Percentiles rank a stretch among this genome's conserved stretches.
Evolutionary conservation across 768 basidiomycete species (phyloP).

Genomic region (Calocybe gangraenosa): DNA sequence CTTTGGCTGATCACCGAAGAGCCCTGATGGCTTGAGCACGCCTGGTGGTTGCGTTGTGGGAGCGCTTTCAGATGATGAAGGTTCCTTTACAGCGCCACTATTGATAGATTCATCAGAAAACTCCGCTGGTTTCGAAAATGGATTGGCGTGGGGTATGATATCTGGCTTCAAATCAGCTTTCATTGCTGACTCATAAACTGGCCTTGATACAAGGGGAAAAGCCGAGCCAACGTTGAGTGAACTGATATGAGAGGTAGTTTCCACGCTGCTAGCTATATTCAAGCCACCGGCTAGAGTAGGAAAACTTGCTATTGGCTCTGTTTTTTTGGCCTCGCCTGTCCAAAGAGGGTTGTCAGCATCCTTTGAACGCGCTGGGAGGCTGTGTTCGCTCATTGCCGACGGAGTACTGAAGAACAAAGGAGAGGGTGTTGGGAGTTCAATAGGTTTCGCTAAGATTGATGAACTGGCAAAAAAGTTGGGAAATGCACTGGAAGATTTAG

Average conservation of each 20-base stretch:
- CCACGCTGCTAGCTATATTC: neutral
- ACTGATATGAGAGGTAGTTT: neutral
- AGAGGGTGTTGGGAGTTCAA: constrained; percentile 23
- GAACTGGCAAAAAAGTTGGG: constrained; percentile 68
- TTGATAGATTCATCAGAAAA: neutral
- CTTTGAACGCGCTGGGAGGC: constrained; percentile 25
- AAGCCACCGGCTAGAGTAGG: constrained; percentile 10
- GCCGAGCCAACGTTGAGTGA: neutral
- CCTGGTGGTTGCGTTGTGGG: neutral
- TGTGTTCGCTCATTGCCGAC: neutral
- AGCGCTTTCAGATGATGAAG: neutral
- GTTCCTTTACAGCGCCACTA: too few relatives aligned
- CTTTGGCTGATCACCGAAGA: neutral
- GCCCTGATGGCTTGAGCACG: neutral
- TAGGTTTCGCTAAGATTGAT: constrained; percentile 37
- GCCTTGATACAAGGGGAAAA: neutral
- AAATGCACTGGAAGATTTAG: constrained; percentile 22
- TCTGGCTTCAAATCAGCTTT: too few relatives aligned
- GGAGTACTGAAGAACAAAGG: constrained; percentile 18
- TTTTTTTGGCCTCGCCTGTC: constrained; percentile 32
- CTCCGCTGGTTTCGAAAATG: constrained; percentile 9
- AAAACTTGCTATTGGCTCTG: constrained; percentile 6
- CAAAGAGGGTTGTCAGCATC: constrained; percentile 40
- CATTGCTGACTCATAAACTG: neutral
- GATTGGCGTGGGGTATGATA: neutral